Conservation (phyloP, 371 early-diverging fungal species). For the Syncephalis plumigaleata region DNA sequence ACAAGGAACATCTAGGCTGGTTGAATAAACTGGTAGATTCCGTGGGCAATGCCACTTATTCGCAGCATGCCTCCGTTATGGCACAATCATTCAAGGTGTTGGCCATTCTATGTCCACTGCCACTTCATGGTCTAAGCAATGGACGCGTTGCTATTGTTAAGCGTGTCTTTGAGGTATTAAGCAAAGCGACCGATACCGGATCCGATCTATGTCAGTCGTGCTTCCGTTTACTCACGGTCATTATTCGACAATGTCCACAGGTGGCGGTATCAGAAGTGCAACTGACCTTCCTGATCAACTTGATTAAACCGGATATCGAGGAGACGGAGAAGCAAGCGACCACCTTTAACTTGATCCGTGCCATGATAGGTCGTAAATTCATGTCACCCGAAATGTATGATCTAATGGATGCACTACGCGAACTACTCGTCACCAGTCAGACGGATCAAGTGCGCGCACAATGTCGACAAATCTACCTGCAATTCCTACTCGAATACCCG, state of each 20-base stretch:
- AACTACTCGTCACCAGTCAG: slow-evolving; percentile 78
- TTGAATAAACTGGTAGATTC: slow-evolving; percentile 64
- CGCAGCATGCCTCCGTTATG: slow-evolving; percentile 52
- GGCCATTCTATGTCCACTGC: slow-evolving; percentile 36
- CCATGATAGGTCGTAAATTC: slow-evolving; percentile 69
- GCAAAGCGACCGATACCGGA: slow-evolving; percentile 36
- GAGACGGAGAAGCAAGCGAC: slow-evolving; percentile 68
- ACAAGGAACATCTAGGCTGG: slow-evolving; percentile 32
- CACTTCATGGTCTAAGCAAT: slow-evolving; percentile 42
- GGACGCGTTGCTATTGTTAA: slow-evolving; percentile 56
- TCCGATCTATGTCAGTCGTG: slow-evolving; percentile 59
- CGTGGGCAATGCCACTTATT: slow-evolving; percentile 66
- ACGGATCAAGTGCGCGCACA: slow-evolving; percentile 55
- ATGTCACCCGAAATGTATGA: slow-evolving; percentile 82
- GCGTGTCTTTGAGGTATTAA: slow-evolving; percentile 53
- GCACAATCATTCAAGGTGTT: slow-evolving; percentile 51
- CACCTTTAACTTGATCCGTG: slow-evolving; percentile 67
- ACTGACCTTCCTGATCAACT: slow-evolving; percentile 51
- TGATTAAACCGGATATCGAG: slow-evolving; percentile 78
- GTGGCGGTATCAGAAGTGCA: slow-evolving; percentile 50
- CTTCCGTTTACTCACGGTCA: slow-evolving; percentile 58
- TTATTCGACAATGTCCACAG: slow-evolving; percentile 45
- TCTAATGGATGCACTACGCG: slow-evolving; percentile 58
- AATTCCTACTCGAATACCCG: slow-evolving; percentile 89
- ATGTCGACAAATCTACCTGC: slow-evolving; percentile 61